Conservation (phyloP, 495 filamentous ascomycete genomes). For the Lentithecium fluviatile region DNA sequence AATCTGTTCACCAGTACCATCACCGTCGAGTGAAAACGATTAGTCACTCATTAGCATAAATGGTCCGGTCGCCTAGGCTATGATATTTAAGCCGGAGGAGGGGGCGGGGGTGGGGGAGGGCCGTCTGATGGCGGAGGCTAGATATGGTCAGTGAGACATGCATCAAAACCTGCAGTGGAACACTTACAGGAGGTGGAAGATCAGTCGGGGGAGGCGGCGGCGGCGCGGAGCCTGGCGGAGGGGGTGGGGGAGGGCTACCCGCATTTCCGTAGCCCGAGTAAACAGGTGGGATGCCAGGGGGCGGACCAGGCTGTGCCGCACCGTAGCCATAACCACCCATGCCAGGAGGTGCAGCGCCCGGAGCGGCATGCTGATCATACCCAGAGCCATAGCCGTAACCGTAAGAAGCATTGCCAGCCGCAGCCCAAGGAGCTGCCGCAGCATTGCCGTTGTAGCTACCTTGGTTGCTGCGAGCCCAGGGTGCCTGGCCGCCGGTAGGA, state of each 20-base stretch:
- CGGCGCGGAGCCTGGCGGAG: slow-evolving; percentile 54
- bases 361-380: slow-evolving; percentile 17
- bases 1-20: no score
- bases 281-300: slow-evolving; percentile 66
- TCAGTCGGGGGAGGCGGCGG: slow-evolving; percentile 76
- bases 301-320: slow-evolving; percentile 60
- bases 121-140: background rate
- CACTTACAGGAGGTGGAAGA: slow-evolving; percentile 57
- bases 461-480: slow-evolving; percentile 53
- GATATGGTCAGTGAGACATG: background rate
- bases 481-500: slow-evolving; percentile 84
- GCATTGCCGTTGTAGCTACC: slow-evolving; percentile 18
- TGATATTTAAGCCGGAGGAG: slow-evolving; percentile 23
- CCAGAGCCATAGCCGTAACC: slow-evolving; percentile 18
- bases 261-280: slow-evolving; percentile 65
- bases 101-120: slow-evolving; percentile 23
- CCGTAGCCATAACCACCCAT: slow-evolving; percentile 39
- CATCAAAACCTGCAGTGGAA: background rate
- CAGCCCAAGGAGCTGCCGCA: slow-evolving; percentile 29
- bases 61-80: no score
- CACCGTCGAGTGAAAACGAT: no score
- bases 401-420: slow-evolving; percentile 14
- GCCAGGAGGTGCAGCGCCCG: slow-evolving; percentile 19
- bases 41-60: no score
- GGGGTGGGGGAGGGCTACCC: slow-evolving; percentile 39